Evolutionary conservation across 352 stramenopile genomes (phyloP).

Genomic region (Peronospora destructor): DNA sequence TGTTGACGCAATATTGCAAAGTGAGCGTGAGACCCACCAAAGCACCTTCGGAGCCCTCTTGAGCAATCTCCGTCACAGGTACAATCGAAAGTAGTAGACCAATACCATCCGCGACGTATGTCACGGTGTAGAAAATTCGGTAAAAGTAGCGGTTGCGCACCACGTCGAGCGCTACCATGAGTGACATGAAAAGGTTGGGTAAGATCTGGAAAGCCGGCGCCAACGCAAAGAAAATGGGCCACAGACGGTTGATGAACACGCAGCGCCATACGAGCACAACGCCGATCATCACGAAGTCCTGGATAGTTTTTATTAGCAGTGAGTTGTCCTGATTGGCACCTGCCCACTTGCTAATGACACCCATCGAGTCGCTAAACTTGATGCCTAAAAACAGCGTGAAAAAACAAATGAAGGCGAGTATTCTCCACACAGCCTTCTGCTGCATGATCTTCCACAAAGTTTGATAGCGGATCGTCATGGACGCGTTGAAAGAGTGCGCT

Average conservation of each 20-base stretch:
- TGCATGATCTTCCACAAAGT: conserved; percentile 75
- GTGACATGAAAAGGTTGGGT: conserved; percentile 38
- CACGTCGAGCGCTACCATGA: conserved; percentile 38
- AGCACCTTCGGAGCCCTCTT: conserved; percentile 54
- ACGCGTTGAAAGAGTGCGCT: conserved; percentile 50
- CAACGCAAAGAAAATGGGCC: conserved; percentile 50
- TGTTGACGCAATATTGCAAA: conserved; percentile 47
- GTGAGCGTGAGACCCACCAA: conserved; percentile 55
- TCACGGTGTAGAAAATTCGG: conserved; percentile 40
- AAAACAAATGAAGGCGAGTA: conserved; percentile 54
- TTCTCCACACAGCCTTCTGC: conserved; percentile 66
- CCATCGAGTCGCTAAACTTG: conserved; percentile 44
- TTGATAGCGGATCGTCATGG: conserved; percentile 50
- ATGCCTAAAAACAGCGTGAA: conserved; percentile 54
- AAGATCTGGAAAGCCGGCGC: conserved; percentile 44
- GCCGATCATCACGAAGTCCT: conserved; percentile 48
- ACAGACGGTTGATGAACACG: conserved; percentile 52
- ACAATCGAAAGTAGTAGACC: conserved; percentile 46
- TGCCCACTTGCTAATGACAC: conserved; percentile 37
- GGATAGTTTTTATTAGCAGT: conserved; percentile 37
- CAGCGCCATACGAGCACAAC: conserved; percentile 49
- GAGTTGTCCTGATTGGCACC: conserved; percentile 37
- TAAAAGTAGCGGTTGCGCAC: conserved; percentile 55
- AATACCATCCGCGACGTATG: conserved; percentile 49
- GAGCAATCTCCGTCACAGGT: conserved; percentile 57